These are phyloP conservation scores for Leccinum disarticulatum DNA, from an alignment of 768 basidiomycete genomes.

Conservation along the genomic window DNA sequence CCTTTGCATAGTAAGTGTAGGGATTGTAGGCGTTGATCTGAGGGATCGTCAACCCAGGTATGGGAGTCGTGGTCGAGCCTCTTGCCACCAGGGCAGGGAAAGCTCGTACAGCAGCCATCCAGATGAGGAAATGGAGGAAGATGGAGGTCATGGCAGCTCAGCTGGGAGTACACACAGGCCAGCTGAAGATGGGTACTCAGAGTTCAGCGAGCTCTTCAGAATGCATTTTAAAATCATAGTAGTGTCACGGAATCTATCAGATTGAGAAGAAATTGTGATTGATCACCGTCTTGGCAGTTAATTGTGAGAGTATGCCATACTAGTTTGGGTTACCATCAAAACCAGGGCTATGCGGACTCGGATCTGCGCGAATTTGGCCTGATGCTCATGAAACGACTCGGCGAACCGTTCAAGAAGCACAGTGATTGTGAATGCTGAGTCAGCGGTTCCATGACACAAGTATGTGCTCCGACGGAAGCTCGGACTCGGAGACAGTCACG, in stretches of 20 bases:
- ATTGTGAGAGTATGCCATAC: neutral
- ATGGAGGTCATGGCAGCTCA: constrained; percentile 6
- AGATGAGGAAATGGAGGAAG: constrained; percentile 9
- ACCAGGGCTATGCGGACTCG: neutral
- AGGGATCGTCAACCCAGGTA: constrained; percentile 37
- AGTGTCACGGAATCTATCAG: neutral
- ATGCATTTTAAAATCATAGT: neutral
- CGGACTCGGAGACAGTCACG: neutral
- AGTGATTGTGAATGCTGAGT: too few relatives aligned
- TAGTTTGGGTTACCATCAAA: neutral
- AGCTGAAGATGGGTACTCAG: neutral
- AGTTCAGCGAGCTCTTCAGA: neutral
- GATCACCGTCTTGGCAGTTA: neutral
- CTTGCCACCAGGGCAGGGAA: constrained; percentile 30
- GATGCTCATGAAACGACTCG: too few relatives aligned
- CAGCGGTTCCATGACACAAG: too few relatives aligned
- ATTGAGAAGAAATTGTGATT: neutral
- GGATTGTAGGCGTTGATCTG: constrained; percentile 45
- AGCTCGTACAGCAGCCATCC: constrained; percentile 5
- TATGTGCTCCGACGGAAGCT: too few relatives aligned
- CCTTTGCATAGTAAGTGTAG: constrained; percentile 49
- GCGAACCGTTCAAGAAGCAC: too few relatives aligned
- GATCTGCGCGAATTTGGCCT: neutral
- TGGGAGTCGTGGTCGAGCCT: constrained; percentile 13
- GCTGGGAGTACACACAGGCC: neutral